Evolutionary conservation across 2,329 filamentous ascomycete species (phyloP), one percentile per base, ranked within the genome.

Genomic region (Sporothrix variecibatus): DNA sequence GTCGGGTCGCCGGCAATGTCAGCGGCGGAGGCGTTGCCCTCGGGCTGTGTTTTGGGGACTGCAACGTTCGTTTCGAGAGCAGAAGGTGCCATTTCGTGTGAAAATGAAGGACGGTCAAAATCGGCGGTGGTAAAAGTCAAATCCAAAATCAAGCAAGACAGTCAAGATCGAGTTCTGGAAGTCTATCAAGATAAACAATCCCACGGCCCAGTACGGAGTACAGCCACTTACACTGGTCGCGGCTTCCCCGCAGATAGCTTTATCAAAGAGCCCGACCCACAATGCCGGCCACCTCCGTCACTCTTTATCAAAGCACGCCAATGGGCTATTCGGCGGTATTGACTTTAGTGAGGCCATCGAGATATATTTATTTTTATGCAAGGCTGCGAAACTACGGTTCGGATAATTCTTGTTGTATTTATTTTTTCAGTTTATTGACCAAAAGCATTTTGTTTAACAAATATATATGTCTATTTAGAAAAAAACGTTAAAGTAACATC

Each of bases 1-100:
- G 73, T 17, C 31, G 77, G 76, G 56, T 77, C 77, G 72, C 77
- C 77, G 7, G 77, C 76, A 12, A 17, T 53, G 49, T 58, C 51
- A 28, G 12, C 17, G 34, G 49, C 28, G 26, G 34, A 34, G 26
- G 20, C 23, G 2, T 4, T 15, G 8, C 53, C 23, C 65, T 43
- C 72, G 43, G 69, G 53, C 26, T 11, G 60, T 11, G 23, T 20
- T n/a, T 67, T 67, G 38, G 70, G 26, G 1, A 60, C 40, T 12
- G 70, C 49, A 1, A 31, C 26, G 11, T 72, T 58, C 6, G 70
- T 20, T 2, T 65, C 69, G 40, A 71, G 60, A 43, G 75, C 71
- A 56, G 74, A 75, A 5, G 74, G 74, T 9, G 74, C 70, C 74
- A 75, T 75, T 6, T 28, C 34, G 3, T 67, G 62, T 28, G 23